These are phyloP conservation scores for Penicillium roqueforti DNA, from an alignment of 495 filamentous ascomycete species.

Conservation along the genomic window DNA sequence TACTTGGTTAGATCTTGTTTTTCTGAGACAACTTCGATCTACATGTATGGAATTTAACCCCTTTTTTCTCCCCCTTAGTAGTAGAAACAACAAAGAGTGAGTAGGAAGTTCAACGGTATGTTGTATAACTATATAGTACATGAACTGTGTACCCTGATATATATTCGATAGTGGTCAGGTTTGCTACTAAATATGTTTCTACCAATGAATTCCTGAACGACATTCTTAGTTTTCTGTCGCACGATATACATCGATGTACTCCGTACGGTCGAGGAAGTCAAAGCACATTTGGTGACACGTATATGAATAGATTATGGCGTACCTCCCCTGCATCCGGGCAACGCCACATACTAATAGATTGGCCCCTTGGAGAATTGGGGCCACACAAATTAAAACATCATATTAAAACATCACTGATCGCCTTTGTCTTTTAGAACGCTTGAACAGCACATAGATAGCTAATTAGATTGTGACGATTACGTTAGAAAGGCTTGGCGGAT, in stretches of 20 bases:
- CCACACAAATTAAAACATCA: neutral
- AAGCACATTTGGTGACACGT: neutral
- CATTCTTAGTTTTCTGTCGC: neutral
- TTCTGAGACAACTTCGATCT: neutral
- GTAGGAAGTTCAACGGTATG: neutral
- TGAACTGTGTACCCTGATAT: neutral
- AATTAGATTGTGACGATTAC: neutral
- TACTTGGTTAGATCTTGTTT: neutral
- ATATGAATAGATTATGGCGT: neutral
- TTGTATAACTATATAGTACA: neutral
- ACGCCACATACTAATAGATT: neutral
- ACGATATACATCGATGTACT: neutral
- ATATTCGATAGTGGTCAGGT: neutral
- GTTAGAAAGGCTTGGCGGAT: slow-evolving; percentile 10
- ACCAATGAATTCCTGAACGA: neutral
- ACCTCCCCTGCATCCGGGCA: neutral
- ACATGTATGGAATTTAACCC: neutral
- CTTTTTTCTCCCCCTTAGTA: neutral
- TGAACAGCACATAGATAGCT: neutral
- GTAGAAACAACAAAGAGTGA: neutral
- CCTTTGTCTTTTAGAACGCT: neutral
- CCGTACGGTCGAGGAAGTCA: no score
- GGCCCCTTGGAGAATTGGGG: neutral
- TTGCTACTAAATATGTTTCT: neutral
- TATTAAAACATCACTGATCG: neutral